phyloP scores from a whole-genome alignment of 148 eudicot genomes.

The Rhododendron ovatum region DNA sequence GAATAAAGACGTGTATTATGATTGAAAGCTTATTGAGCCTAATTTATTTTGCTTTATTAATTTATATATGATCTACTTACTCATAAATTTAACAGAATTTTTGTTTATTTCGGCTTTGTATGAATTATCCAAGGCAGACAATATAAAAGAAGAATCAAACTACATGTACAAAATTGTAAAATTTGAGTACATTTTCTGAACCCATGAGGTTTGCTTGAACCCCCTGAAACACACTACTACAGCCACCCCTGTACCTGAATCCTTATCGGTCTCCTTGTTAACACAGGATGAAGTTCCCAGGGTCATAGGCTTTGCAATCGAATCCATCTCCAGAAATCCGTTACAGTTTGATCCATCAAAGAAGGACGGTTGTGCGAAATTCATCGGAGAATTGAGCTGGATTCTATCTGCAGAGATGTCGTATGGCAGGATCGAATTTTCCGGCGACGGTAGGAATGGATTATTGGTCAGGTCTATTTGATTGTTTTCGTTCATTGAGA shows the following conservation, averaged over 20 bases:
- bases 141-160: no score
- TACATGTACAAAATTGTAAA: no score
- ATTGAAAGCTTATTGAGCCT: no score
- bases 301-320: neutral
- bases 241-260: neutral
- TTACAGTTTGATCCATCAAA: neutral
- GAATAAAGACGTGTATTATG: no score
- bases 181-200: no score
- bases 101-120: no score
- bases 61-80: no score
- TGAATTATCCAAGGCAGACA: no score
- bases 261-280: neutral
- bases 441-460: conserved; percentile 18
- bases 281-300: neutral
- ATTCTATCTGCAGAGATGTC: conserved; percentile 31
- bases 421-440: conserved; percentile 24
- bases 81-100: no score
- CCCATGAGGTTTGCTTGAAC: neutral
- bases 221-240: neutral
- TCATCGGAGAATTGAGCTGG: conserved; percentile 28
- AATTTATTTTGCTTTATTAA: no score
- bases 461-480: conserved; percentile 18
- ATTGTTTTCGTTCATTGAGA: conserved; percentile 17
- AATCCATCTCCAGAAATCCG: neutral
- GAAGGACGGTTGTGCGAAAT: conserved; percentile 30